Percentiles rank a stretch among this genome's conserved stretches.
These are phyloP conservation scores for Elongisporangium undulatum DNA, from an alignment of 352 stramenopile genomes.

Conservation along the genomic window DNA sequence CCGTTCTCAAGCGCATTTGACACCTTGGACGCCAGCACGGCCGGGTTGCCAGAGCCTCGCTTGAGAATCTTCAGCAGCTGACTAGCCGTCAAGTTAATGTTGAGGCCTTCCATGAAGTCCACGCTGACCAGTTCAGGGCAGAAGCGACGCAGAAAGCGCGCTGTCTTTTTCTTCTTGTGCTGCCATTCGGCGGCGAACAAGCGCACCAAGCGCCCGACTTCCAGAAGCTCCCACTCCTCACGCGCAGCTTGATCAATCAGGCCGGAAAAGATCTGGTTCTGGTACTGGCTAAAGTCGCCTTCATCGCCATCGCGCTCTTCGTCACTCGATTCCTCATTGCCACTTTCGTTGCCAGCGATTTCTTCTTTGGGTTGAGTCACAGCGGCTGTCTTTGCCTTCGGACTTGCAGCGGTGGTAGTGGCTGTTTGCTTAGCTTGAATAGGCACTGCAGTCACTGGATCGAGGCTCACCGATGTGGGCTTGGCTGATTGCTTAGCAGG, in stretches of 20 bases:
- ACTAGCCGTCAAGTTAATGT: conserved; percentile 38
- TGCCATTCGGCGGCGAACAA: conserved; percentile 67
- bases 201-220: conserved; percentile 74
- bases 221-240: conserved; percentile 71
- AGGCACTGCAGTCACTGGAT: neutral
- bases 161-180: conserved; percentile 50
- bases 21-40: conserved; percentile 74
- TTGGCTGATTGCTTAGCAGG: neutral
- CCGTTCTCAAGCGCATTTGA: conserved; percentile 66
- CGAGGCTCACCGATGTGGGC: neutral
- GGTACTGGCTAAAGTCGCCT: conserved; percentile 4
- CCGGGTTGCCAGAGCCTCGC: conserved; percentile 43
- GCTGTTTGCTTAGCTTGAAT: neutral
- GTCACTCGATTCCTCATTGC: neutral
- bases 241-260: conserved; percentile 75
- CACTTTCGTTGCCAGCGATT: conserved; percentile 5
- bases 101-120: conserved; percentile 82
- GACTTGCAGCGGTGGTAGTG: too few relatives aligned
- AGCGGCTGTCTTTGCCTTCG: neutral
- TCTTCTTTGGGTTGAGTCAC: conserved; percentile 8
- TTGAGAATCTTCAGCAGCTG: conserved; percentile 75
- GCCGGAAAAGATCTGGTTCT: conserved; percentile 47
- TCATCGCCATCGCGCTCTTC: conserved; percentile 19
- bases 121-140: conserved; percentile 82
- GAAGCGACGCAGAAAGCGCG: conserved; percentile 45